Conservation (phyloP, 768 basidiomycete species). For the Collybiopsis confluens region DNA sequence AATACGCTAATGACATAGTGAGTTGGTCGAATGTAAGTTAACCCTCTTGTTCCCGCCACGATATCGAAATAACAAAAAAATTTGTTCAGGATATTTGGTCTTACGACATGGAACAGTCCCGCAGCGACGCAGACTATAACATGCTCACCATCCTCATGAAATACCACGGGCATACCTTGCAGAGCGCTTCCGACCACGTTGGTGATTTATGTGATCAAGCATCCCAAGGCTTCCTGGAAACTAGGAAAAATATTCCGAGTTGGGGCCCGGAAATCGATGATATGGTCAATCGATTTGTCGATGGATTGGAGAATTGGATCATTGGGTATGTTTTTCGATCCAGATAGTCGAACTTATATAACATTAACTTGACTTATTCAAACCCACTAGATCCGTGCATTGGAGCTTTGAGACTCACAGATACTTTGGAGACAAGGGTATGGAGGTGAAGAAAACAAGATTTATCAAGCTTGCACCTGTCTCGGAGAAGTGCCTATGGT, state of each 20-base stretch:
- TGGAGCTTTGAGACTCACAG: constrained; percentile 71
- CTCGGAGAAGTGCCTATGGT: neutral
- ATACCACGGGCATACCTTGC: constrained; percentile 51
- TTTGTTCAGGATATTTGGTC: constrained; percentile 62
- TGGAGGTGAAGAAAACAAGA: constrained; percentile 49
- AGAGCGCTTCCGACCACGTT: constrained; percentile 60
- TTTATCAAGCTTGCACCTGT: constrained; percentile 46
- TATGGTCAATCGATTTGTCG: constrained; percentile 54
- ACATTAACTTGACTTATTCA: too few species aligned
- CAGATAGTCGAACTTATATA: too few species aligned
- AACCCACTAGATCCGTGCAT: constrained; percentile 44
- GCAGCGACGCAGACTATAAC: constrained; percentile 59
- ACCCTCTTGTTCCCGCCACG: neutral
- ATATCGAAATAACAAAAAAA: neutral
- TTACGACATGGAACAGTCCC: constrained; percentile 71
- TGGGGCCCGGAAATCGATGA: constrained; percentile 60
- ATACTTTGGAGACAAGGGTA: constrained; percentile 61
- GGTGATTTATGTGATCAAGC: constrained; percentile 56
- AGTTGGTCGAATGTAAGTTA: constrained; percentile 76
- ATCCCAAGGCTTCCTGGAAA: constrained; percentile 47
- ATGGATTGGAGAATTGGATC: constrained; percentile 69
- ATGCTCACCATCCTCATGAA: constrained; percentile 70
- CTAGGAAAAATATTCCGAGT: constrained; percentile 47
- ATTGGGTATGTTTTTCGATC: constrained; percentile 45
- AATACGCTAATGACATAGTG: constrained; percentile 72